Evolutionary conservation across 352 stramenopile species (phyloP).

Genomic region (Phytophthora idaei): DNA sequence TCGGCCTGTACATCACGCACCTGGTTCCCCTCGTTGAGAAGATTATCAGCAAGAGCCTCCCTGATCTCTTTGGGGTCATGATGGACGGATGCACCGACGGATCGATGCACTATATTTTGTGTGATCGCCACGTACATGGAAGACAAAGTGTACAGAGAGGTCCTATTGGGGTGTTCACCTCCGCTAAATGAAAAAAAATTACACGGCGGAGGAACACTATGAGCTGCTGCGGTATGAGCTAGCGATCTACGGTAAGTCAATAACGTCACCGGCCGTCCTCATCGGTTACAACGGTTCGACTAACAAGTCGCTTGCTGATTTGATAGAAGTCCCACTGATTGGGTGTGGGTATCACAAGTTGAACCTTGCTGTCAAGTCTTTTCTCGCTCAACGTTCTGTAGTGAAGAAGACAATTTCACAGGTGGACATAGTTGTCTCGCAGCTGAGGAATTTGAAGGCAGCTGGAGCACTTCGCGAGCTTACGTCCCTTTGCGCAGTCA

Average conservation of each 20-base stretch:
- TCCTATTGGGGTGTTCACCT: background rate
- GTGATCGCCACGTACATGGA: background rate
- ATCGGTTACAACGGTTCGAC: background rate
- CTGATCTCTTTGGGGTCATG: background rate
- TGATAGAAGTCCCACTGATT: background rate
- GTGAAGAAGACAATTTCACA: background rate
- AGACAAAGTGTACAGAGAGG: background rate
- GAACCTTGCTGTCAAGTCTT: background rate
- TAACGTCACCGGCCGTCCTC: background rate
- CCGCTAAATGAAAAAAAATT: background rate
- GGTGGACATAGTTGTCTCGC: background rate
- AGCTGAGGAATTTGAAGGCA: background rate
- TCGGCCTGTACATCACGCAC: background rate
- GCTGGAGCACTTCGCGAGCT: constrained; percentile 1
- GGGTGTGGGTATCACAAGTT: background rate
- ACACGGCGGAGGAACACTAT: background rate
- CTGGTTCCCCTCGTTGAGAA: background rate
- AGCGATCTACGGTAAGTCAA: background rate
- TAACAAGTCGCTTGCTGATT: background rate
- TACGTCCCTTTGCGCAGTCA: background rate
- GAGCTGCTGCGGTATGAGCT: background rate
- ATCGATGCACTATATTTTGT: background rate
- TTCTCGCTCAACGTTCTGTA: background rate
- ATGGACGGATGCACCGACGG: background rate
- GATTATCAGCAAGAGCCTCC: background rate